Evolutionary conservation across 495 filamentous ascomycete species (phyloP).

Genomic region (Lophiotrema nucula): DNA sequence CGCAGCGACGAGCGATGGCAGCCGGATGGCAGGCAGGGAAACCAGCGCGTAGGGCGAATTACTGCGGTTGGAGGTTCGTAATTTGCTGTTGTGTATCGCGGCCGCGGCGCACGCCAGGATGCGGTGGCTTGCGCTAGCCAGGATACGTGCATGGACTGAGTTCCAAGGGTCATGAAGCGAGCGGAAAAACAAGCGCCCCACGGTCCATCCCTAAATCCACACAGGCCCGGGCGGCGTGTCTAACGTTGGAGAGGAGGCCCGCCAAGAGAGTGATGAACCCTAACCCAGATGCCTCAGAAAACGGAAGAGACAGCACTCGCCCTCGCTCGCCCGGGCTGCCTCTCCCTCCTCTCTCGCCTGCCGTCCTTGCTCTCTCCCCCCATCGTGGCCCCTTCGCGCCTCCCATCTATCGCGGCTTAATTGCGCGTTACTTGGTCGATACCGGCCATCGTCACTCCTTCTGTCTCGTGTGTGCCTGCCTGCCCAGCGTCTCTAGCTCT

Average conservation of each 20-base stretch:
- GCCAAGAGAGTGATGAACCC: no score
- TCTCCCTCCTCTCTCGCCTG: not conserved
- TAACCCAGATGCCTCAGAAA: no score
- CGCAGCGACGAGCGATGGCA: not conserved
- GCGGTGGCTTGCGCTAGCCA: not conserved
- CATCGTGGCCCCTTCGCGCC: not conserved
- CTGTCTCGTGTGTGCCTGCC: not conserved
- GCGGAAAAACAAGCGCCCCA: no score
- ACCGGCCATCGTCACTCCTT: not conserved
- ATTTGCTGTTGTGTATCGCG: not conserved
- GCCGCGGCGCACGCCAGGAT: not conserved
- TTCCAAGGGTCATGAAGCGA: no score
- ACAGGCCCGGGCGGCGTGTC: no score
- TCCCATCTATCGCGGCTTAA: not conserved
- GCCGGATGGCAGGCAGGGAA: not conserved
- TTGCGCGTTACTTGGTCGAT: no score
- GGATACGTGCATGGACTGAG: no score
- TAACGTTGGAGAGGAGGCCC: no score
- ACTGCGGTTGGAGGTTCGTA: not conserved
- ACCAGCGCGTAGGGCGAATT: not conserved
- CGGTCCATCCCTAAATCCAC: no score
- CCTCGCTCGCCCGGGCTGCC: not conserved
- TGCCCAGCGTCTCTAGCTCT: not conserved
- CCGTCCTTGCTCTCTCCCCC: not conserved
- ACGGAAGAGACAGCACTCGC: no score